Evolutionary conservation across 2,329 filamentous ascomycete species (phyloP).

Genomic region (Fusarium sp.): DNA sequence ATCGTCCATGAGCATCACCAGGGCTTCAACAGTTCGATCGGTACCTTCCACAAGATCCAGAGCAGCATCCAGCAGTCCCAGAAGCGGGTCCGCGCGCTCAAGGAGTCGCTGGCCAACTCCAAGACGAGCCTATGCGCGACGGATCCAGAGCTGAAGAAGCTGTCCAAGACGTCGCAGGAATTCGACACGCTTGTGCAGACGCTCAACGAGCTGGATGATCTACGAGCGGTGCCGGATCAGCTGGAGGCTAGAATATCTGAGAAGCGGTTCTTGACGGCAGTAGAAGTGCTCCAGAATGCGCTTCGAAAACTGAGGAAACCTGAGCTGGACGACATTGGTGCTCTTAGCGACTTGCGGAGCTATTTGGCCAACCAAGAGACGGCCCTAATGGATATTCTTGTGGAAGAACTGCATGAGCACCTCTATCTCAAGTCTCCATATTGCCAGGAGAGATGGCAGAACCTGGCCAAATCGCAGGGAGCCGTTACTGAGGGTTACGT

Average conservation of each 20-base stretch:
- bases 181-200: conserved; percentile 92
- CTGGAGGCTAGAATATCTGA: conserved; percentile 95
- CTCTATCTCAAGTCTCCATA: conserved; percentile 98
- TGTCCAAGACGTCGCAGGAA: conserved; percentile 87
- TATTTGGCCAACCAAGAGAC: conserved; percentile 96
- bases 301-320: conserved; percentile 85
- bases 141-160: conserved; percentile 90
- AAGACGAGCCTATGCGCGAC: conserved; percentile 86
- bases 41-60: conserved; percentile 99
- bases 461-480: conserved; percentile 76
- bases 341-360: conserved; percentile 83
- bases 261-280: conserved; percentile 92
- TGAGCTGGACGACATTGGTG: conserved; percentile 91
- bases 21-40: conserved; percentile 98
- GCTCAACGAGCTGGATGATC: conserved; percentile 85
- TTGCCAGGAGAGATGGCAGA: conserved; percentile 95
- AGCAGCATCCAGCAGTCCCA: conserved; percentile 91
- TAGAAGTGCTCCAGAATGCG: conserved; percentile 91
- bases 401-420: conserved; percentile 98
- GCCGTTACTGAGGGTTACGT: conserved; percentile 62
- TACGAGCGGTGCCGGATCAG: conserved; percentile 90
- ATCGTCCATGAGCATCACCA: conserved; percentile 99
- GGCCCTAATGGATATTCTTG: conserved; percentile 89
- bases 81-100: conserved; percentile 83
- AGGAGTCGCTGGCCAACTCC: conserved; percentile 83